Conservation (phyloP, 2,329 filamentous ascomycete species). For the Beauveria sp. region DNA sequence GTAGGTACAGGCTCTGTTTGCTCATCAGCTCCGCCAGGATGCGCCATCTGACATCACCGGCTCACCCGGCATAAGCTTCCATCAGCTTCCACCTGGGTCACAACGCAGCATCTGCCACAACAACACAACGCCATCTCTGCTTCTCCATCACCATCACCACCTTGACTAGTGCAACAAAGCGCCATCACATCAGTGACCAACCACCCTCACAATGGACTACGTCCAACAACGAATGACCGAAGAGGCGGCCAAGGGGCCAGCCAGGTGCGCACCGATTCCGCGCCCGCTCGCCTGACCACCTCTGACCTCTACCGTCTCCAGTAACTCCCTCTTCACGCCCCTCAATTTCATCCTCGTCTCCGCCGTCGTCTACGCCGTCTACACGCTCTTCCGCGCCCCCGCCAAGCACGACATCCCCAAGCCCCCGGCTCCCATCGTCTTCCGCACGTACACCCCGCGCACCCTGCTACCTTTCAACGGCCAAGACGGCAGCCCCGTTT, state of each 20-base stretch:
- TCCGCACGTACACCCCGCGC: conserved; percentile 64
- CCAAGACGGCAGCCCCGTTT: conserved; percentile 64
- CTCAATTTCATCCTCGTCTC: conserved; percentile 54
- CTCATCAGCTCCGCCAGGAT: too few relatives aligned
- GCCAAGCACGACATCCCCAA: conserved; percentile 40
- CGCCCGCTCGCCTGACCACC: not conserved
- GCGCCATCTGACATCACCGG: conserved; percentile 5
- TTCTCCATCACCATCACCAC: not conserved
- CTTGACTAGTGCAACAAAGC: not conserved
- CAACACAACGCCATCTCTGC: not conserved
- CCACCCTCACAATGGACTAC: conserved; percentile 41
- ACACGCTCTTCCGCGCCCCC: conserved; percentile 44
- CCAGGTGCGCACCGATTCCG: conserved; percentile 22
- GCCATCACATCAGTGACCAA: not conserved
- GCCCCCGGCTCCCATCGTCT: conserved; percentile 51
- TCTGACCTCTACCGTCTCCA: conserved; percentile 16
- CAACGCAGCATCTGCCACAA: not conserved
- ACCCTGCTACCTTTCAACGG: conserved; percentile 86
- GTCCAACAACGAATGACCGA: conserved; percentile 48
- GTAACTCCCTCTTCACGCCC: conserved; percentile 46
- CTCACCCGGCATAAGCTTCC: not conserved
- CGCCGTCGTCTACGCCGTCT: conserved; percentile 50
- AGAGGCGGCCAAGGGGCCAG: conserved; percentile 39
- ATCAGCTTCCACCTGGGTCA: not conserved
- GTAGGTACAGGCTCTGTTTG: too few relatives aligned